Percentiles rank a stretch among this genome's conserved stretches.
Conservation (phyloP, 768 basidiomycete genomes). For the Lactarius sp. region DNA sequence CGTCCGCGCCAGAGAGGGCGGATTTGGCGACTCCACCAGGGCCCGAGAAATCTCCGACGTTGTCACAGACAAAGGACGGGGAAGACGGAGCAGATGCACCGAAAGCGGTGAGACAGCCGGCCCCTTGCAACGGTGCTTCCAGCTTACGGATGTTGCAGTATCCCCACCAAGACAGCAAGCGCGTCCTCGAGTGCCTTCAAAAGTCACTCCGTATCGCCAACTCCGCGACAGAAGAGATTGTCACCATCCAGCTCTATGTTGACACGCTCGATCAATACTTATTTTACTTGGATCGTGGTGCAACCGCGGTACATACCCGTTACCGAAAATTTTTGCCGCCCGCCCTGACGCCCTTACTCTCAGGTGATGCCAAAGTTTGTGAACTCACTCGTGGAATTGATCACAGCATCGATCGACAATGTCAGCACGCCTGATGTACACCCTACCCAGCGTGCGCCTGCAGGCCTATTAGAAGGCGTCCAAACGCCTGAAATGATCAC, state of each 20-base stretch:
- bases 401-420: slow-evolving; percentile 89
- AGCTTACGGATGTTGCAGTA: slow-evolving; percentile 42
- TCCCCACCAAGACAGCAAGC: slow-evolving; percentile 91
- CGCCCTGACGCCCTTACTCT: background rate
- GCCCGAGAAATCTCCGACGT: slow-evolving; percentile 32
- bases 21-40: slow-evolving; percentile 37
- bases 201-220: slow-evolving; percentile 95
- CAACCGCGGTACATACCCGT: slow-evolving; percentile 67
- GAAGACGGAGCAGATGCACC: slow-evolving; percentile 36
- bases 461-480: slow-evolving; percentile 87
- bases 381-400: slow-evolving; percentile 92
- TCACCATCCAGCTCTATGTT: slow-evolving; percentile 93
- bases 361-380: slow-evolving; percentile 95
- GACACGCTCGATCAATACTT: slow-evolving; percentile 95
- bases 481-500: slow-evolving; percentile 92
- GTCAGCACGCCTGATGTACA: slow-evolving; percentile 86
- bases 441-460: slow-evolving; percentile 79
- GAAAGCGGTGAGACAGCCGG: slow-evolving; percentile 30
- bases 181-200: slow-evolving; percentile 95
- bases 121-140: background rate
- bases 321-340: background rate
- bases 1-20: slow-evolving; percentile 40
- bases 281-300: slow-evolving; percentile 92
- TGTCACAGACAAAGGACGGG: slow-evolving; percentile 37
- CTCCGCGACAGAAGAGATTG: slow-evolving; percentile 93